Percentiles rank a stretch among this genome's conserved stretches.
phyloP scores from a whole-genome alignment of 495 filamentous ascomycete genomes.

The Talaromyces trachyspermus region DNA sequence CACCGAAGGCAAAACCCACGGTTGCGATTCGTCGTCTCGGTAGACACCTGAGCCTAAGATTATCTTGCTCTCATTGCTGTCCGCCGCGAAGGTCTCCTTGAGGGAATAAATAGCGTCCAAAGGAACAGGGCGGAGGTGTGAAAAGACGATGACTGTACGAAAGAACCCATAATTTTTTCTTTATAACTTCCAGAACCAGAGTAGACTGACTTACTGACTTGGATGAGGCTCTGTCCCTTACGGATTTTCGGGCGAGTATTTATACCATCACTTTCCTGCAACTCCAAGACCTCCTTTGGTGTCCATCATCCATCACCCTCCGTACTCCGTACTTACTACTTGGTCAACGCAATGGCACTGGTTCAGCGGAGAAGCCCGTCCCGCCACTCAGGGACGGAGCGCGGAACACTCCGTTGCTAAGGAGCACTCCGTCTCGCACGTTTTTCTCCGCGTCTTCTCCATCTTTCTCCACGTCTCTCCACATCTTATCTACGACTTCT shows the following conservation, averaged over 20 bases:
- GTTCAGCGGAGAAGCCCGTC: too few relatives aligned
- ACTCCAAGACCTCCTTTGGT: neutral
- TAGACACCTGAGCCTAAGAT: slow-evolving; percentile 5
- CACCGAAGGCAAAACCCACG: slow-evolving; percentile 26
- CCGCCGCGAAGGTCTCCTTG: neutral
- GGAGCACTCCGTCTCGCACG: too few relatives aligned
- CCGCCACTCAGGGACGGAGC: too few relatives aligned
- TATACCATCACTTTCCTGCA: neutral
- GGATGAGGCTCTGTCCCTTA: neutral
- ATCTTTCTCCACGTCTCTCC: too few relatives aligned
- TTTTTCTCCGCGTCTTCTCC: too few relatives aligned
- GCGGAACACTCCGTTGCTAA: too few relatives aligned
- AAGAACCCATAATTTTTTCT: neutral
- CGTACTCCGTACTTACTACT: too few relatives aligned
- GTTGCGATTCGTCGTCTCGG: slow-evolving; percentile 17
- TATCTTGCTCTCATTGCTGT: slow-evolving; percentile 7
- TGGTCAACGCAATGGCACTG: too few relatives aligned
- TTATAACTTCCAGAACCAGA: neutral
- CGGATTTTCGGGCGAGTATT: neutral
- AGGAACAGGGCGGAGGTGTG: neutral
- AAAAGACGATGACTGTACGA: neutral
- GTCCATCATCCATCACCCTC: neutral
- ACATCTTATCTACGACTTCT: too few relatives aligned
- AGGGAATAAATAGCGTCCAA: neutral
- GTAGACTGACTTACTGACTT: neutral